Evolutionary conservation across 1,284 basidiomycete species (phyloP), one percentile per base, ranked within the genome.

Genomic region (Apiotrichum domesticum): DNA sequence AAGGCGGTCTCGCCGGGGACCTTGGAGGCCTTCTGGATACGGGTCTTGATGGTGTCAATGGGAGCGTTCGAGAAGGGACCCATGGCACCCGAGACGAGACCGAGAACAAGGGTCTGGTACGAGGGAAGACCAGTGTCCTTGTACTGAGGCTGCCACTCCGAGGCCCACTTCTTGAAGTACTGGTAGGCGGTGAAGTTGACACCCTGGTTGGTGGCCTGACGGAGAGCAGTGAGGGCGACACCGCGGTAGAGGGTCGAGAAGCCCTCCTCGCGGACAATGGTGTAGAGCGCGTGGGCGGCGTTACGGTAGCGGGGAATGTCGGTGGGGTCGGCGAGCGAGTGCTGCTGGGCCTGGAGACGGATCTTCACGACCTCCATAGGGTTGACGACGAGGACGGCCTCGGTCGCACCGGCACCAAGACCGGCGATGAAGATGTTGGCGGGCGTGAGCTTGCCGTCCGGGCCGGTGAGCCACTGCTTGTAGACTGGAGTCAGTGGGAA

Each of bases 301-400:
- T 98, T 98, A 47, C 94, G 84, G 79, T 98, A 98, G 71, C 90
- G 83, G 2, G 96, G 96, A 37, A 85, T 81, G 73, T 98, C 95
- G 54, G 96, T 79, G 42, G 95, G 96, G 76, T 99, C 95, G 9
- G 94, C 91, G 58, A 99, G 83, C 41, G 95, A 98, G 78, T 98
- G 95, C 74, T 91, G 89, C 75, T 98, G 96, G 6, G 96, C 95
- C 78, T 99, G 95, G 66, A 99, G 80, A 55, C 96, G 86, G 73
- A 99, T 98, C 81, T 98, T 99, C 73, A 98, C 91, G 45, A 98
- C 95, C 74, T 99, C 95, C 95, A 99, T 98, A 0, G 95, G 95
- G 57, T 90, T 96, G 10, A 98, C 95, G 42, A 98, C 92, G 9
- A 85, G 81, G 14, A 99, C 85, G 6, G 95, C 95, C 78, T 96